A percentile compares a stretch with the other conserved stretches of the same genome.
phyloP scores from a whole-genome alignment of 1,139 yeast genomes.

The Saccharomyces uvarum region DNA sequence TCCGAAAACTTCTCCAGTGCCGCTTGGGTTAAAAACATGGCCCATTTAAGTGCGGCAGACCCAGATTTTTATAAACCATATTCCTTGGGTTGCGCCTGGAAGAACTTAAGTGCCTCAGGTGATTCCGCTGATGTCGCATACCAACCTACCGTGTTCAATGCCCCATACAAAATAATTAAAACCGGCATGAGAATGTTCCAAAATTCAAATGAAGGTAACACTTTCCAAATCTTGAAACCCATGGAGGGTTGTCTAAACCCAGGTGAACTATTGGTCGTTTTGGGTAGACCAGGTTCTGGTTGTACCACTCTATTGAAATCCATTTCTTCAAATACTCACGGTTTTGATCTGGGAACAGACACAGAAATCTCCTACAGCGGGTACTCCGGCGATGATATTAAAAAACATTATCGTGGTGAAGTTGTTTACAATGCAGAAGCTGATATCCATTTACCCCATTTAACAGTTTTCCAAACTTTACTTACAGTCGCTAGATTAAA shows the following conservation, averaged over 20 bases:
- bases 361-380: conserved; percentile 38
- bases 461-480: conserved; percentile 41
- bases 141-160: conserved; percentile 61
- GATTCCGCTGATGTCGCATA: conserved; percentile 69
- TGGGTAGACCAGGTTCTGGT: conserved; percentile 77
- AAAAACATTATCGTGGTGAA: conserved; percentile 47
- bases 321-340: conserved; percentile 59
- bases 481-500: conserved; percentile 26
- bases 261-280: conserved; percentile 64
- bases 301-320: conserved; percentile 69
- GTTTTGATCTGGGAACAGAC: conserved; percentile 46
- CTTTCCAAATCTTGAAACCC: conserved; percentile 49
- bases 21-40: conserved; percentile 65
- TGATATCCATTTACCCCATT: conserved; percentile 42
- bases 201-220: conserved; percentile 21
- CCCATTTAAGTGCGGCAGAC: conserved; percentile 46
- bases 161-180: conserved; percentile 26
- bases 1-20: conserved; percentile 50
- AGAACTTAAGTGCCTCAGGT: conserved; percentile 62
- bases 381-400: conserved; percentile 38
- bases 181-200: conserved; percentile 18
- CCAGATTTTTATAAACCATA: conserved; percentile 56
- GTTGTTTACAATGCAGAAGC: conserved; percentile 45
- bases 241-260: conserved; percentile 60
- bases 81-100: conserved; percentile 58